Conservation (phyloP, 1,284 basidiomycete genomes). For the Ganoderma sinense region DNA sequence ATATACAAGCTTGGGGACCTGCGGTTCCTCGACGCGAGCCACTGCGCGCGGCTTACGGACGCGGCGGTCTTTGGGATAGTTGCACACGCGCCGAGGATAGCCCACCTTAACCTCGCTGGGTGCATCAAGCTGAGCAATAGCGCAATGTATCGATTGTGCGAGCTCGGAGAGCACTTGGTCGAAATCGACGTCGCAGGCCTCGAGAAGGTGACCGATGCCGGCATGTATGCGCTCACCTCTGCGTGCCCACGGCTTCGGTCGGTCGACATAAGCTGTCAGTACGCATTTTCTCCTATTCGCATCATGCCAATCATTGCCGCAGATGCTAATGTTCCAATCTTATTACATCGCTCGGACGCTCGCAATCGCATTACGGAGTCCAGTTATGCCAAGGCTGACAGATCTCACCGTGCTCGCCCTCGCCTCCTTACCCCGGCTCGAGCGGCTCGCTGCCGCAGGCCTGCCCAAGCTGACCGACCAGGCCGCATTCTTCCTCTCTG, state of each 20-base stretch:
- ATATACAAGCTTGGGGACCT: constrained; percentile 73
- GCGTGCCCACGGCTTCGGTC: constrained; percentile 81
- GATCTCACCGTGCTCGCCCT: constrained; percentile 89
- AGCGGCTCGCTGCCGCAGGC: constrained; percentile 84
- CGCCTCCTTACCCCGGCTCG: constrained; percentile 75
- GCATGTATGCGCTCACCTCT: constrained; percentile 75
- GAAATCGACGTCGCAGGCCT: constrained; percentile 87
- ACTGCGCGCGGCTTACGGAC: constrained; percentile 79
- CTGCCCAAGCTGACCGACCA: constrained; percentile 73
- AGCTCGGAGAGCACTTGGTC: constrained; percentile 82
- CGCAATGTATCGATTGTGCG: constrained; percentile 72
- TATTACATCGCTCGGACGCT: neutral
- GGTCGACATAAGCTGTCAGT: constrained; percentile 88
- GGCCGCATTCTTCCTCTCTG: constrained; percentile 70
- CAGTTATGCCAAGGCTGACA: constrained; percentile 57
- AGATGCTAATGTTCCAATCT: neutral
- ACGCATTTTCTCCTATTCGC: neutral
- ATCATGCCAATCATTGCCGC: neutral
- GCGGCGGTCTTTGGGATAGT: constrained; percentile 82
- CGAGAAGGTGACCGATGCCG: constrained; percentile 81
- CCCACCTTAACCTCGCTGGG: constrained; percentile 83
- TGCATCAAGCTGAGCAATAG: constrained; percentile 85
- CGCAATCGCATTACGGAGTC: neutral
- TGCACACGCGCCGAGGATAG: constrained; percentile 80
- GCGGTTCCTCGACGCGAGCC: constrained; percentile 80